Percentiles rank a stretch among this genome's conserved stretches.
phyloP scores from a whole-genome alignment of 1,284 basidiomycete species.

The Xerocomus amazonicus region DNA sequence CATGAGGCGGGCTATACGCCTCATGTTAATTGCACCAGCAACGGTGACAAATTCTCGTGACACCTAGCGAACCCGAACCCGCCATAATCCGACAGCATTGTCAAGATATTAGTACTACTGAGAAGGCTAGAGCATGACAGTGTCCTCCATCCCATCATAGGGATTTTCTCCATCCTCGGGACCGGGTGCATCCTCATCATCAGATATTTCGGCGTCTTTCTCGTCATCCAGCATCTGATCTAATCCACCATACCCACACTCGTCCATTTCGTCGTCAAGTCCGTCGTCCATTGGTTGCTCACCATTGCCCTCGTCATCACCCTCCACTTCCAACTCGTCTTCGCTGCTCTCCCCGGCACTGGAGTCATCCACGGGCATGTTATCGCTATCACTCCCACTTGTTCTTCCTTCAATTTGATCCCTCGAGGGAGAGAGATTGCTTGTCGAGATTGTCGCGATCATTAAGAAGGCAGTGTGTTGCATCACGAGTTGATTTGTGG shows the following conservation, averaged over 20 bases:
- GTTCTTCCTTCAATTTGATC: neutral
- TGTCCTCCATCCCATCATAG: neutral
- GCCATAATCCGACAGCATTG: too few species aligned
- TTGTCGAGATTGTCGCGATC: constrained; percentile 3
- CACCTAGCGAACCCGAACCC: too few species aligned
- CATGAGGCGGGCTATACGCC: constrained; percentile 8
- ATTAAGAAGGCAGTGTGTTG: constrained; percentile 1
- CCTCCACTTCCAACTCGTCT: neutral
- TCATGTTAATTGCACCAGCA: too few species aligned
- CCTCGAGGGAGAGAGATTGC: neutral
- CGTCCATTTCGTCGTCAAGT: constrained; percentile 6
- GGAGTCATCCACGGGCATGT: neutral
- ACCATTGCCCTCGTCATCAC: neutral
- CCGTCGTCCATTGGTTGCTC: neutral
- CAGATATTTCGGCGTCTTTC: neutral
- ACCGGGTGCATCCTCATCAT: neutral
- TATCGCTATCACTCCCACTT: neutral
- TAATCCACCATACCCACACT: constrained; percentile 2
- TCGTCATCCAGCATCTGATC: constrained; percentile 2
- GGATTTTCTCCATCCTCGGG: neutral
- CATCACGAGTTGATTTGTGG: constrained; percentile 15
- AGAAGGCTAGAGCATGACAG: too few species aligned
- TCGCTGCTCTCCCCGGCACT: neutral
- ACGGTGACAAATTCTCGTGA: too few species aligned
- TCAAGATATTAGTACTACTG: too few species aligned